Base-by-base conservation (phyloP, 2,329 filamentous ascomycete species). In the Fusarium scirpi region DNA sequence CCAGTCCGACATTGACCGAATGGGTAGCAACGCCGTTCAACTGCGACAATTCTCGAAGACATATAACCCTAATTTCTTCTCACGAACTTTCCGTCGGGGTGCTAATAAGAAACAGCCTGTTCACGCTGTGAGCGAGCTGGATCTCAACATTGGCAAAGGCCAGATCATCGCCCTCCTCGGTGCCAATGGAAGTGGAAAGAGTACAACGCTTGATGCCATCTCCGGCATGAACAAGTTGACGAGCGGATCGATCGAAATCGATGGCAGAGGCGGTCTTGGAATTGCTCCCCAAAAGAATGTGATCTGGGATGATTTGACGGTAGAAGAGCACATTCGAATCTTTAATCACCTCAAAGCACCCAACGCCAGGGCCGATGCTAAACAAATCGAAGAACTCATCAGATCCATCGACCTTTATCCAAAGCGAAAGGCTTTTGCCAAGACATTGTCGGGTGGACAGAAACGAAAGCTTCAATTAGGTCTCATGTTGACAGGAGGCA, bases 231-330 rank as follows among this genome's bases (percentile, higher is more conserved):
- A 91, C 73, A 92, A 88, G 46, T 85, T 95, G 24, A 94, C 92
- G 0, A 89, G 87, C 62, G 94, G 94, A 5, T 85, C 85, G 5
- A 96, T 98, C 70, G 88, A 87, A 25, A 90, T 97, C 47, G 90
- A 94, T 70, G 91, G 90, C 1, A 90, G 89, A 12, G 92, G 92
- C 12, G 93, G 93, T 0, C 86, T 98, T 22, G 94, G 94, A 16
- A 90, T 97, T 44, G 95, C 94, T 60, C 94, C 94, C 0, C 94
- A 98, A 78, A 94, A 95, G 83, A 98, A 98, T 74, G 94, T 98
- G 8, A 86, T 98, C 32, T 98, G 94, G 94, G 92, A 95, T 72
- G 91, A 94, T 62, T 82, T 98, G 58, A 97, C 92, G 0, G 94
- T 97, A 1, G 88, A 90, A 74, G 94, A 97, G 78, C 94, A 97